Evolutionary conservation across 1,139 yeast genomes (phyloP), one percentile per base, ranked within the genome.

Genomic region (Yamadazyma aaseri): DNA sequence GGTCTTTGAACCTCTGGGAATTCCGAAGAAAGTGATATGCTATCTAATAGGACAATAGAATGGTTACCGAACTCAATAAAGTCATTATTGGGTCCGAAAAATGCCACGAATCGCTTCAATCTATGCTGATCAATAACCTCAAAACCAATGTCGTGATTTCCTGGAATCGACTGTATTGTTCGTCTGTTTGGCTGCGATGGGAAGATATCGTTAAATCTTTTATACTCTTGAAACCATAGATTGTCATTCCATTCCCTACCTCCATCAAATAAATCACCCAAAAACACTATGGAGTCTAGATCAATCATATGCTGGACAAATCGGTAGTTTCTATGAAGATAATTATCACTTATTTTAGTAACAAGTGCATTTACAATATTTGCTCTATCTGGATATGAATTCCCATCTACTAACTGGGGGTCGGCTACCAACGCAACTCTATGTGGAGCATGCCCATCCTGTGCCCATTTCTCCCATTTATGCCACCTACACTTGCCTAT

Each of bases 111-210:
- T 44, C 97, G 65, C 20, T 76, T 62, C 2, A 65, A 58, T 17
- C 73, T 74, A 9, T 74, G 65, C 6, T 76, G 69, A 1, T 81
- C 76, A 12, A 70, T 58, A 38, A 79, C 75, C 22, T 95, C 95
- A 56, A 84, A 90, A 1, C 98, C 98, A 46, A 92, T 86, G 55
- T 92, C 98, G 55, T 92, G 98, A 52, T 92, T 92, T 2, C 98
- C 98, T 0, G 97, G 96, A 9, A 92, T 59, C 2, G 81, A 75
- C 49, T 73, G 67, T 28, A 77, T 63, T 3, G 78, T 76, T 20
- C 67, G 56, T 34, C 76, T 68, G 37, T 77, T 60, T 47, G 63
- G 43, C 63, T 75, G 51, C 17, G 60, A 60, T 13, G 76, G 73
- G 54, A 85, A 92, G 2, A 92, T 75, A 2, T 57, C 47, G 47